Evolutionary conservation across 2,329 filamentous ascomycete genomes (phyloP), one percentile per base, ranked within the genome.

Genomic region (Lithohypha guttulata): DNA sequence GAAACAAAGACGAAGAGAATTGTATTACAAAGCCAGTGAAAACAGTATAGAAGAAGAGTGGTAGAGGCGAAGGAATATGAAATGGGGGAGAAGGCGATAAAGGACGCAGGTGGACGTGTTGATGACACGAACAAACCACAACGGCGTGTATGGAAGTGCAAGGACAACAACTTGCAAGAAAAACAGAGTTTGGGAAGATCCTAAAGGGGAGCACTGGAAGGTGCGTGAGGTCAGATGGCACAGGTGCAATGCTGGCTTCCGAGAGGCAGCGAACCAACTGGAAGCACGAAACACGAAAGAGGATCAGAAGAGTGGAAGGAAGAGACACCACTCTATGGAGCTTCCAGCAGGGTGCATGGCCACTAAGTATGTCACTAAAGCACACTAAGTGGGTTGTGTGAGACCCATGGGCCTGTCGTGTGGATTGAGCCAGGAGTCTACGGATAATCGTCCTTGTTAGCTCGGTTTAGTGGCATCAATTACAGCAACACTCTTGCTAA

Each of bases 21-120:
- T 25, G 39, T 39, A 33, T 31, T 39, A 39, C 27, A 39, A 39
- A 33, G 29, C 27, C 27, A 23, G 18, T 29, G 13, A 38, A 34
- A 34, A 35, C 27, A 23, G 34, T 22, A 48, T 37, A 46, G 9
- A 42, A 41, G 34, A 42, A 42, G 4, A 36, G 34, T 38, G 49
- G 43, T 20, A 50, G 36, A 49, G 30, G 53, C 43, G 10, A 48
- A 49, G 2, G 48, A 49, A 25, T 53, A 53, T 34, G 58, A 56
- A 19, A 45, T 42, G 6, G 18, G 21, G 33, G 36, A 20, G n/a
- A 26, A 21, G 22, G 2, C 15, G 28, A 39, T 17, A 35, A 35
- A 20, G 4, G 18, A 23, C 13, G 6, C 5, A 37, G 23, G 25
- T 30, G 15, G 34, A 37, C 26, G 34, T 28, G n/a, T 29, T 30